Evolutionary conservation across 2,329 filamentous ascomycete species (phyloP), one percentile per base, ranked within the genome.

Genomic region (Cercospora zeina): DNA sequence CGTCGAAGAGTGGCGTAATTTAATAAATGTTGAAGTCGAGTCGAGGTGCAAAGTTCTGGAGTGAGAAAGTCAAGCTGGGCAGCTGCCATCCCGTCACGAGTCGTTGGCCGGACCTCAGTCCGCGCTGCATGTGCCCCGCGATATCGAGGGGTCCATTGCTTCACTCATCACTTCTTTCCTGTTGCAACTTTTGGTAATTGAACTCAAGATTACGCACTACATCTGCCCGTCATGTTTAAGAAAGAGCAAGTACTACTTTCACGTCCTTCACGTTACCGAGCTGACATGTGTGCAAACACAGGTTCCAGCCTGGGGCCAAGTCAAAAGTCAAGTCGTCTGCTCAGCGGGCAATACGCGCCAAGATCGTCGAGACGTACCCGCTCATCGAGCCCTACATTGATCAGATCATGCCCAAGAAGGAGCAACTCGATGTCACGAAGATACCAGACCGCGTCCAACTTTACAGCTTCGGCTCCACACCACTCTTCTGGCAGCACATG

Each of bases 321-420:
- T 91, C 92, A 71, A 97, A 97, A 83, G 91, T 97, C 78, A 99
- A 97, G 81, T 97, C 93, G 68, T 96, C 92, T 24, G 91, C 91
- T 61, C 93, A 97, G 81, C 90, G 95, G 73, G 85, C 82, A 67
- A 88, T 99, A 71, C 90, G 95, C 70, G 83, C 88, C 72, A 90
- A 90, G 73, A 85, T 97, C 68, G 81, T 95, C 67, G 83, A 91
- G 62, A 89, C 89, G 58, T 97, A 96, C 79, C 95, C 95, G 2
- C 85, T 90, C 56, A 88, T 97, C 56, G 86, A 87, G 69, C 90
- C 91, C 0, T 85, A 91, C 79, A 96, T 97, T 77, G 95, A 99
- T 77, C 91, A 96, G 76, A 87, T 97, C 71, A 83, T 99, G 68
- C 95, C 95, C 55, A 97, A 97, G 79, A 99, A 97, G 77, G 87